A percentile compares a stretch with the other conserved stretches of the same genome.
Conservation (phyloP, 2,329 filamentous ascomycete genomes). For the Aspergillus sp. region DNA sequence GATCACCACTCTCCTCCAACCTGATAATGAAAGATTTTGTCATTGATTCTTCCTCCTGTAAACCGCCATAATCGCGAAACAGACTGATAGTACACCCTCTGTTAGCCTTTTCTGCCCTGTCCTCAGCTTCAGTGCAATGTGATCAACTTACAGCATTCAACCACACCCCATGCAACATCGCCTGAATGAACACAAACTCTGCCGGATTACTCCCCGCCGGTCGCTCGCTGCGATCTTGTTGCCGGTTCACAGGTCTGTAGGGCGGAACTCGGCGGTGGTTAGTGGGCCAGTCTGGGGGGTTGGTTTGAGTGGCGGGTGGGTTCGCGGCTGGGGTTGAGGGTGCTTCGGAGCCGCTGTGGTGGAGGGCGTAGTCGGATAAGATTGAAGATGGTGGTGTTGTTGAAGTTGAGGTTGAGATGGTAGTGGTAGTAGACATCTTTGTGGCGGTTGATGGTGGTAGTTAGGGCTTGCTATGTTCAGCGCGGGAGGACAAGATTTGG, state of each 20-base stretch:
- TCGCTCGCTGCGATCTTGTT: slow-evolving; percentile 44
- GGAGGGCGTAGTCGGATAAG: slow-evolving; percentile 29
- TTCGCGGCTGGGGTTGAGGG: not conserved
- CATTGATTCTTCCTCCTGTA: slow-evolving; percentile 51
- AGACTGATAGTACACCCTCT: slow-evolving; percentile 29
- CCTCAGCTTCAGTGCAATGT: no score
- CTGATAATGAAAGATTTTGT: slow-evolving; percentile 51
- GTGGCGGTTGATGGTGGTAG: no score
- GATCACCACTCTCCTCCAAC: slow-evolving; percentile 55
- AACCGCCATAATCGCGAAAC: slow-evolving; percentile 49
- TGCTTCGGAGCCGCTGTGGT: slow-evolving; percentile 19
- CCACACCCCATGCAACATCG: slow-evolving; percentile 52
- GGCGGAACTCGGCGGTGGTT: slow-evolving; percentile 49
- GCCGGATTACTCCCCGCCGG: slow-evolving; percentile 44
- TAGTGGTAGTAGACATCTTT: slow-evolving; percentile 14
- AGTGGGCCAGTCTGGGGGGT: slow-evolving; percentile 45
- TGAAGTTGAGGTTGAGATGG: slow-evolving; percentile 19
- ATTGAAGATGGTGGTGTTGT: slow-evolving; percentile 16
- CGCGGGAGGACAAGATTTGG: not conserved
- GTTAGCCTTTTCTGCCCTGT: not conserved
- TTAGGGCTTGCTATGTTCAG: slow-evolving; percentile 2
- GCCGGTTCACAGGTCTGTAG: slow-evolving; percentile 47
- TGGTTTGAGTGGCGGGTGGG: not conserved
- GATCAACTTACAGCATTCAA: slow-evolving; percentile 36
- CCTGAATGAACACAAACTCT: slow-evolving; percentile 49